These are phyloP conservation scores for Syzygium oleosum DNA, from an alignment of 345 rosid genomes.

Conservation along the genomic window DNA sequence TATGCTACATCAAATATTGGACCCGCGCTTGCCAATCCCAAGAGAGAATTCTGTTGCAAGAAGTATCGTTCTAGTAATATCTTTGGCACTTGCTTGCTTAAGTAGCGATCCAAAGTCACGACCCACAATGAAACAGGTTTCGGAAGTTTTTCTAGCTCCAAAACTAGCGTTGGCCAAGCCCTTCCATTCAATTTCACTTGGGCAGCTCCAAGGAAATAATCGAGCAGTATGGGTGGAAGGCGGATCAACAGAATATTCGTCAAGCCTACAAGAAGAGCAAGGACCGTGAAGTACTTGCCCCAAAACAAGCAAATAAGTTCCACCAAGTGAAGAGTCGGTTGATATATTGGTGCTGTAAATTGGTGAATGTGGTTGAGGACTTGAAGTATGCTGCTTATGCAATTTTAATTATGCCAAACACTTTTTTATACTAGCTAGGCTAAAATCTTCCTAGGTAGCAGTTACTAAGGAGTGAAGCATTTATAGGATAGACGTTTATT, in stretches of 20 bases:
- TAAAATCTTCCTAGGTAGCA: not conserved
- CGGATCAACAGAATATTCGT: too few relatives aligned
- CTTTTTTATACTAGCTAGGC: not conserved
- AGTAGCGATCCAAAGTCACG: not conserved
- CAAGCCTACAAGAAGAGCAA: too few relatives aligned
- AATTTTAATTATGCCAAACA: not conserved
- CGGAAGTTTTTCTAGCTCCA: not conserved
- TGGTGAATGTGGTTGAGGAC: not conserved
- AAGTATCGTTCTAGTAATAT: not conserved
- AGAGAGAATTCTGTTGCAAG: not conserved
- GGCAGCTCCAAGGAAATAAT: not conserved
- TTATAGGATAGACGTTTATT: fast-evolving
- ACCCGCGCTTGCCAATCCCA: not conserved
- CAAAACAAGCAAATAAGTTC: not conserved
- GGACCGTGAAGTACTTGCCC: not conserved
- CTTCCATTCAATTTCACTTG: not conserved
- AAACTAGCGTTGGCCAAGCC: not conserved
- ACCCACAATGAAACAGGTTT: conserved; percentile 3
- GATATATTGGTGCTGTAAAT: too few relatives aligned
- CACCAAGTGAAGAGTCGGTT: not conserved
- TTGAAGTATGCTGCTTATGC: not conserved
- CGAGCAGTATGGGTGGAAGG: too few relatives aligned
- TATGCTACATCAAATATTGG: not conserved
- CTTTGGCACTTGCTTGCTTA: conserved; percentile 8
- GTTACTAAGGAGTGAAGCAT: not conserved